phyloP scores from a whole-genome alignment of 768 basidiomycete genomes.

The Collybia mongolica region DNA sequence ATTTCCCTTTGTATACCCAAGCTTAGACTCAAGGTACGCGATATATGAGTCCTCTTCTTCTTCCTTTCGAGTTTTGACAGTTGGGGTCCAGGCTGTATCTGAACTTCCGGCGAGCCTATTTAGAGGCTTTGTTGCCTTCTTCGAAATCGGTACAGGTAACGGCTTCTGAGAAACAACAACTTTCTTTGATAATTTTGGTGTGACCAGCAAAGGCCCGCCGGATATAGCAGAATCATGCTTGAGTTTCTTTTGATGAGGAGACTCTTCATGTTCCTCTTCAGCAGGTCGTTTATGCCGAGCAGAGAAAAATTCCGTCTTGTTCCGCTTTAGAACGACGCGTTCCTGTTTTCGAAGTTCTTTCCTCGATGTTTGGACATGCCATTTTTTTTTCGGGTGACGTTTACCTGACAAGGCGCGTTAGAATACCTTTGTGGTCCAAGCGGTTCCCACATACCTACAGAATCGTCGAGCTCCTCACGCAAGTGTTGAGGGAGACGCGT shows the following conservation, averaged over 20 bases:
- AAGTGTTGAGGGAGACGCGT: slow-evolving; percentile 35
- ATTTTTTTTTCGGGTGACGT: slow-evolving; percentile 16
- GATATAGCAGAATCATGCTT: slow-evolving; percentile 17
- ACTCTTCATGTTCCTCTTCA: slow-evolving; percentile 45
- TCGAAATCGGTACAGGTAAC: neutral
- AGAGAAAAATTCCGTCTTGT: slow-evolving; percentile 61
- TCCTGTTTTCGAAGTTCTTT: slow-evolving; percentile 67
- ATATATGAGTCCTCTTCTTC: slow-evolving; percentile 85
- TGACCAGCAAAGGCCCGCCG: too few relatives aligned
- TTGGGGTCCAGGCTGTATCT: slow-evolving; percentile 7
- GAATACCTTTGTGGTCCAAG: too few relatives aligned
- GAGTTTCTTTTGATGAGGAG: slow-evolving; percentile 49
- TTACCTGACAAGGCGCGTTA: slow-evolving; percentile 7
- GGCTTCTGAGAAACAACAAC: too few relatives aligned
- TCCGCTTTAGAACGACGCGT: slow-evolving; percentile 56
- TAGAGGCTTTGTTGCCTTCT: slow-evolving; percentile 26
- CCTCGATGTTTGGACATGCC: slow-evolving; percentile 34
- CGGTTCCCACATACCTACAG: slow-evolving; percentile 10
- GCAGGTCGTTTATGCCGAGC: slow-evolving; percentile 31
- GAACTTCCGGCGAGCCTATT: slow-evolving; percentile 25
- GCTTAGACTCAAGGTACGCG: slow-evolving; percentile 73
- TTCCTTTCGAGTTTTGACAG: slow-evolving; percentile 39
- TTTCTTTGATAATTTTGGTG: too few relatives aligned
- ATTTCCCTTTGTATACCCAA: slow-evolving; percentile 52
- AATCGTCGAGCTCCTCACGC: slow-evolving; percentile 25